These are phyloP conservation scores for carrot (Daucus carota) DNA, from an alignment of 129 eudicot species.

Conservation along the genomic window DH1_v3.0 NC_030383.2:64114001-64114500, in stretches of 20 bases:
- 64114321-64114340: background rate
- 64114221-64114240: background rate
- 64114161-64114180: background rate
- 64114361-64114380: background rate
- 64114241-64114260: background rate
- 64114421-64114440: conserved; percentile 72
- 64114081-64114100: background rate
- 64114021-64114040: background rate
- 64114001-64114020: background rate
- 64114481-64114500: conserved; percentile 81
- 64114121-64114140: background rate
- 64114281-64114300: no score
- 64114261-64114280: background rate
- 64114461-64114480: conserved; percentile 88
- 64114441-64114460: conserved; percentile 81
- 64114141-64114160: background rate
- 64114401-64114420: conserved; percentile 36
- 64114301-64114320: background rate
- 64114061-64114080: background rate
- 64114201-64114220: background rate
- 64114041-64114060: background rate
- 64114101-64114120: background rate
- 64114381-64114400: conserved; percentile 12
- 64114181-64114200: background rate
- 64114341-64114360: background rate